Evolutionary conservation across 768 basidiomycete genomes (phyloP).

Genomic region (Suillus occidentalis): DNA sequence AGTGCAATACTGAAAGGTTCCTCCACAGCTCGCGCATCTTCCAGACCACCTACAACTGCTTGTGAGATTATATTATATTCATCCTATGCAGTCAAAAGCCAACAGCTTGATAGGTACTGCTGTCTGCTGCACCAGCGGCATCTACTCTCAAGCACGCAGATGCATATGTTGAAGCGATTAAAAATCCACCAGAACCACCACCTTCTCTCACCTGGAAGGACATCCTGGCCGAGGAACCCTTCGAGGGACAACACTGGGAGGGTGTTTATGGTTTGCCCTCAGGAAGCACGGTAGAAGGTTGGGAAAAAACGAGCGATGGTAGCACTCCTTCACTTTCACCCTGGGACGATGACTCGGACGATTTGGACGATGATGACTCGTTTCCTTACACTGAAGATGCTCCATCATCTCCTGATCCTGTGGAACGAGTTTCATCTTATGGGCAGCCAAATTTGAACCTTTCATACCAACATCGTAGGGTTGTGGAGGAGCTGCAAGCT

Average conservation of each 20-base stretch:
- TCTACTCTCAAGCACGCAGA: conserved; percentile 56
- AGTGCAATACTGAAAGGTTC: conserved; percentile 8
- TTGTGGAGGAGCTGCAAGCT: conserved; percentile 60
- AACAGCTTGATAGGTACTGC: conserved; percentile 44
- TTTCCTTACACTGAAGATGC: conserved; percentile 5
- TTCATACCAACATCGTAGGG: conserved; percentile 44
- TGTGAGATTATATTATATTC: conserved; percentile 39
- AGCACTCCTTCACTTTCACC: conserved; percentile 72
- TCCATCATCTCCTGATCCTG: conserved; percentile 3
- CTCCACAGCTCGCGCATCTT: conserved; percentile 50
- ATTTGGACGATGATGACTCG: conserved; percentile 21
- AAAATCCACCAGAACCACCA: conserved; percentile 42
- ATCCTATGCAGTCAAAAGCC: neutral
- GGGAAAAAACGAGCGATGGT: conserved; percentile 49
- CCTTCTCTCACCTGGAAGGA: conserved; percentile 66
- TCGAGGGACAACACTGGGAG: conserved; percentile 86
- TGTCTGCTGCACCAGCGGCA: conserved; percentile 53
- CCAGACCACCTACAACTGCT: conserved; percentile 76
- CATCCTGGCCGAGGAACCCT: conserved; percentile 81
- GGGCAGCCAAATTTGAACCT: conserved; percentile 26
- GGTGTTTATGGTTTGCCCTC: conserved; percentile 59
- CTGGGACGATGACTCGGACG: conserved; percentile 54
- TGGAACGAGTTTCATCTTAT: conserved; percentile 14
- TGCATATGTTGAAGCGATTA: conserved; percentile 45
- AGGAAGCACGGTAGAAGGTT: conserved; percentile 45